Conservation (phyloP, 345 rosid genomes). For the Theobroma cacao region DNA sequence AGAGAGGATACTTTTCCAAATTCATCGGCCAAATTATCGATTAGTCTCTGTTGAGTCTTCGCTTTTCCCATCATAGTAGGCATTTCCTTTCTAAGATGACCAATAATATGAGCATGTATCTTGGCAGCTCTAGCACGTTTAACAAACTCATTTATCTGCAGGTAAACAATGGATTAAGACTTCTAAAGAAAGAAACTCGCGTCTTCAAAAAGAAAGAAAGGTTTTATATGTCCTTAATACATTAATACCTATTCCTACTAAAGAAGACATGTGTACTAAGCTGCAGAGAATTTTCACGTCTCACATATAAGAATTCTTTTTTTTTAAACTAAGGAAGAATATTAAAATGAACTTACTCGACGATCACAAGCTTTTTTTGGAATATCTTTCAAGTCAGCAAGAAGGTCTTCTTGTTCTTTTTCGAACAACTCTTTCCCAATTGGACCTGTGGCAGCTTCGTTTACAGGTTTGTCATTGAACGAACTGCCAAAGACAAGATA, state of each 20-base stretch:
- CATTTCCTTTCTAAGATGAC: conserved; percentile 94
- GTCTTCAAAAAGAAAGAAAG: neutral
- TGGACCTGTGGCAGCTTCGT: conserved; percentile 72
- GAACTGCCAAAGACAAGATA: conserved; percentile 50
- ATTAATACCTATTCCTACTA: neutral
- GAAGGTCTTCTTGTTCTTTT: conserved; percentile 93
- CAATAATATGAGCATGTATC: conserved; percentile 85
- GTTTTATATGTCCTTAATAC: neutral
- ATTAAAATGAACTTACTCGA: conserved; percentile 56
- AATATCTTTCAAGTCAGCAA: conserved; percentile 80
- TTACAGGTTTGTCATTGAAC: conserved; percentile 89
- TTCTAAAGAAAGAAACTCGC: neutral
- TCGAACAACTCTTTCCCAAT: conserved; percentile 89
- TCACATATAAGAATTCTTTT: neutral
- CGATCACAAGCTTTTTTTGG: conserved; percentile 99
- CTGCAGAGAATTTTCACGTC: neutral
- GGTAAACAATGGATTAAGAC: conserved; percentile 10
- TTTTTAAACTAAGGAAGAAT: neutral
- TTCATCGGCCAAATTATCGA: conserved; percentile 71
- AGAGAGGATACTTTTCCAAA: conserved; percentile 61
- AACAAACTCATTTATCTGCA: conserved; percentile 89
- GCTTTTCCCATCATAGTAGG: conserved; percentile 93
- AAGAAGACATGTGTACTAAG: neutral
- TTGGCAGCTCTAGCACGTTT: conserved; percentile 95
- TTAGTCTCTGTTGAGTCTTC: conserved; percentile 76